Base-by-base conservation (phyloP, 2,329 filamentous ascomycete species). In the Epichloe sp. region DNA sequence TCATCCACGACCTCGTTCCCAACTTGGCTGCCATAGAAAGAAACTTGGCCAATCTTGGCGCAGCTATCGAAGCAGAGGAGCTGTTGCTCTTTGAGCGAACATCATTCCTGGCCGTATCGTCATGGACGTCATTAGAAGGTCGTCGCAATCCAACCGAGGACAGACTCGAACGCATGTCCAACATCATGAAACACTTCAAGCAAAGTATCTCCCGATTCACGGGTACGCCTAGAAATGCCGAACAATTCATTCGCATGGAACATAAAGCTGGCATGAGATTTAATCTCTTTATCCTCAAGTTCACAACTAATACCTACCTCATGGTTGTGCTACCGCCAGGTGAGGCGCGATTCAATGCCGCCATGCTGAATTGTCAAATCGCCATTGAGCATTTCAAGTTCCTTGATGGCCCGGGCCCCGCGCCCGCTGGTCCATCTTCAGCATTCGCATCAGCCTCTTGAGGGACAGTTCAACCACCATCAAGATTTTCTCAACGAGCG, bases 121-220 rank as follows among this genome's bases (percentile, higher is more conserved):
- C 86, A 52, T 93, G 95, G 71, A 87, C 87, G 5, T 85, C 86
- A 2, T 76, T 80, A 17, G 76, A 84, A 55, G 89, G 89, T 44
- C 75, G 78, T 37, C 70, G 79, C 48, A 98, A 98, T 65, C 91
- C 93, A 1, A 94, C 88, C 55, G 85, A 85, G 48, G 93, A 98
- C 68, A 86, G 93, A 3, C 89, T 95, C 60, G 93, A 98, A 74
- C 85, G 78, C 59, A 86, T 98, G 63, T 93, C 86, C 55, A 97
- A 95, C 67, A 96, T 98, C 63, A 86, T 98, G 70, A 98, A 98
- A 72, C 90, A 91, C 53, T 96, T 97, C 74, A 98, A 97, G 73
- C 91, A 97, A 71, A 80, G 74, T 56, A 78, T 80, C 54, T 83
- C 80, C 51, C 82, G 85, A 59, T 88, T 86, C 66, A 89, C 85